Evolutionary conservation across 805 yeast species (phyloP).

Genomic region (Wickerhamiella bombiphila): DNA sequence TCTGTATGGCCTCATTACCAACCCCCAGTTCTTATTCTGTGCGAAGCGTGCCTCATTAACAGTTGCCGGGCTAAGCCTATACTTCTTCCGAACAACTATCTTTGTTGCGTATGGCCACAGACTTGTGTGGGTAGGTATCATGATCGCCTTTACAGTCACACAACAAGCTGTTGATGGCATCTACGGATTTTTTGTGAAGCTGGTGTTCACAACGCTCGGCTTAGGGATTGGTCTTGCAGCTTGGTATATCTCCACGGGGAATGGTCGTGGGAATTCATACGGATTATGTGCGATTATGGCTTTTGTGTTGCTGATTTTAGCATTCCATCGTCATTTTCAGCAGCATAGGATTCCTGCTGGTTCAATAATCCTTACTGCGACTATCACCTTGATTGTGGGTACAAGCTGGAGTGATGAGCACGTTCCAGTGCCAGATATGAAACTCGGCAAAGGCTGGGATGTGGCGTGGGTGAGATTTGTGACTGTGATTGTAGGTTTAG

Average conservation of each 20-base stretch:
- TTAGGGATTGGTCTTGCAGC: slow-evolving; percentile 19
- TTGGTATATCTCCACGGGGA: slow-evolving; percentile 23
- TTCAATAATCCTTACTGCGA: slow-evolving; percentile 17
- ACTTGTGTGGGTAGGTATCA: slow-evolving; percentile 21
- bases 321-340: slow-evolving; percentile 20
- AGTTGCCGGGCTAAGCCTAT: slow-evolving; percentile 12
- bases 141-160: slow-evolving; percentile 19
- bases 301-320: slow-evolving; percentile 11
- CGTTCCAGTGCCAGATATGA: slow-evolving; percentile 5
- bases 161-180: slow-evolving; percentile 22
- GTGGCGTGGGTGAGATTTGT: slow-evolving; percentile 24
- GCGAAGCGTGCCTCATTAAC: slow-evolving; percentile 15
- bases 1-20: not conserved
- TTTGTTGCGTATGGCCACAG: slow-evolving; percentile 17
- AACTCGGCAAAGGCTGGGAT: slow-evolving; percentile 17
- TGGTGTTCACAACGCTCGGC: slow-evolving; percentile 19
- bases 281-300: slow-evolving; percentile 20
- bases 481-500: slow-evolving; percentile 19
- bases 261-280: slow-evolving; percentile 21
- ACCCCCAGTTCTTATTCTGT: slow-evolving; percentile 13
- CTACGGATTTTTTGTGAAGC: slow-evolving; percentile 16
- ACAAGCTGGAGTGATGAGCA: slow-evolving; percentile 19
- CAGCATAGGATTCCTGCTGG: slow-evolving; percentile 19
- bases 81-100: slow-evolving; percentile 15
- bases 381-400: slow-evolving; percentile 19